Evolutionary conservation across 2,329 filamentous ascomycete species (phyloP), one percentile per base, ranked within the genome.

Genomic region (Fusarium sp.): DNA sequence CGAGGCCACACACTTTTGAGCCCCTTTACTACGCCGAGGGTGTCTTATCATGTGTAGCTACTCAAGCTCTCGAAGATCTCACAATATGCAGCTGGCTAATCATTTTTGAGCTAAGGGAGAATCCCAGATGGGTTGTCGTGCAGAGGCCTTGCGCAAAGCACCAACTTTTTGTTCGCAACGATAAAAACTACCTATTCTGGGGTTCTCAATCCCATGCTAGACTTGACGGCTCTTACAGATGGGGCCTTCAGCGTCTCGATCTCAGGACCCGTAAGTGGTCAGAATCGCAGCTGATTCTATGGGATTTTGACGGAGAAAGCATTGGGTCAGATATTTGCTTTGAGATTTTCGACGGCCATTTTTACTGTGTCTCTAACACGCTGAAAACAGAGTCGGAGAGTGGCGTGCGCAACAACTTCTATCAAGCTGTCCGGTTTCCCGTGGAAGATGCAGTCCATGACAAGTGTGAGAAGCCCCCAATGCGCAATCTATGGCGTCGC

Each of bases 291-390:
- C 75, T 91, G 7, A 80, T 87, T 34, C 79, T 93, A 5, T 79
- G 85, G 38, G 83, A 88, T 24, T 82, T 92, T 58, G 85, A 87
- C 43, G 91, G 90, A 2, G 85, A 83, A 18, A 90, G 92, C 45
- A 83, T 94, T 33, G 90, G 89, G 7, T 86, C 86, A 13, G 90
- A 88, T 0, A 82, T 92, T n/a, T 91, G 88, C 63, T 94, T 95
- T 73, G 90, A 92, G 63, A 86, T 94, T 18, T 83, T 92, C 63
- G 83, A 88, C 38, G 85, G 82, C 11, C 83, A 88, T 69, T 88
- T 95, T 40, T 94, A 94, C 70, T 90, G 86, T 0, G 79, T 94
- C 7, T 92, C 91, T 0, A 94, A 89, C 66, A 86, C 90, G 68
- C 86, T 86, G 3, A 84, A 85, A 5, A 87, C 88, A 53, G 87